A percentile compares a stretch with the other conserved stretches of the same genome.
These are phyloP conservation scores for Lippia alba DNA, from an alignment of 305 asterid species.

Conservation along the genomic window DNA sequence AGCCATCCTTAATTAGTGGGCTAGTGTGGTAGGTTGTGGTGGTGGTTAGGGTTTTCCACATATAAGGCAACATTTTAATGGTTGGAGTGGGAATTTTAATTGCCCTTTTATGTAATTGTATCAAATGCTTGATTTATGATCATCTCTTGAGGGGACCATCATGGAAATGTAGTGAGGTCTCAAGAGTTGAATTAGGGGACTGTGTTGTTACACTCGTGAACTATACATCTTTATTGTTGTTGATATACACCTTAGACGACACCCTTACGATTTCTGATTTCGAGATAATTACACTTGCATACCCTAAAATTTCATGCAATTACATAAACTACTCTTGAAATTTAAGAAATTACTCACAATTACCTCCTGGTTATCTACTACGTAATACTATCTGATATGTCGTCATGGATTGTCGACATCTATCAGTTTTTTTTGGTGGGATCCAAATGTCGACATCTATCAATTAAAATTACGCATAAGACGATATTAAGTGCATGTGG, in stretches of 20 bases:
- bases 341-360: too few species aligned
- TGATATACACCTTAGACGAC: background rate
- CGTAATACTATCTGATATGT: too few species aligned
- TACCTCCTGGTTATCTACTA: too few species aligned
- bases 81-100: slow-evolving; percentile 42
- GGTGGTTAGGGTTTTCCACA: slow-evolving; percentile 51
- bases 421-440: too few species aligned
- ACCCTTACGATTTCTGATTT: too few species aligned
- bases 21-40: slow-evolving; percentile 41
- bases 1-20: slow-evolving; percentile 40
- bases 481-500: too few species aligned
- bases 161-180: background rate
- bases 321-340: too few species aligned
- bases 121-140: slow-evolving; percentile 46
- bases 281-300: too few species aligned
- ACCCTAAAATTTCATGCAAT: too few species aligned
- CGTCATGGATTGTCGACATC: too few species aligned
- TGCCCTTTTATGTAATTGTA: slow-evolving; percentile 44
- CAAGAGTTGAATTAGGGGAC: background rate
- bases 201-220: slow-evolving; percentile 1
- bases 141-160: slow-evolving; percentile 42
- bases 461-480: too few species aligned
- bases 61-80: slow-evolving; percentile 44
- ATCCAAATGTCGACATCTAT: too few species aligned
- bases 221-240: background rate